Base-by-base conservation (phyloP, 441 rosid species). In the Pelargonium myrrhifolium region DNA sequence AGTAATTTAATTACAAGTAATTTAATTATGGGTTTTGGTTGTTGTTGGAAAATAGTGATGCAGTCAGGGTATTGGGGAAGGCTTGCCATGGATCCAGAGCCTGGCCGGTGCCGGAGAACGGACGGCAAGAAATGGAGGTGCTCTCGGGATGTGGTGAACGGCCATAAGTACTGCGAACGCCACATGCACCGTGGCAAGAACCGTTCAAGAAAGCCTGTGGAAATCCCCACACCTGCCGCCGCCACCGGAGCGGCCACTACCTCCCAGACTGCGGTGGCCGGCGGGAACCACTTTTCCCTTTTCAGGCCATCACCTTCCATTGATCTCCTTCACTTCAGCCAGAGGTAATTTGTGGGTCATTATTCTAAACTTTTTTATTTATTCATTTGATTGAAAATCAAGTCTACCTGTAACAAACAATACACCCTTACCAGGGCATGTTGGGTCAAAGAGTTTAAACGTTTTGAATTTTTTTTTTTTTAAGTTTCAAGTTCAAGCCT, bases 141-240 rank as follows among this genome's bases (percentile, higher is more conserved):
- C 78, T 89, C 98, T 9, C 88, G 96, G 70, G 97, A 91, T 64
- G 96, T 88, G 71, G 93, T 89, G 70, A 80, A 75, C 2, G 96
- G 96, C 40, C 89, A 91, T 75, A 94, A 94, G 81, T 94, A 89
- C 79, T 94, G 99, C 76, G 94, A 94, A 17, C 58, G 58, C 21
- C 99, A 94, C 84, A 94, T 92, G 98, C 99, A 94, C 17, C 87
- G 99, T 80, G 98, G 99, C 82, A 92, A 90, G 73, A 89, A 87
- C 82, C 98, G 99, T 88, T 87, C 99, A 89, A 92, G 98, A 90
- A 94, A 94, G 95, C 96, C 92, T 84, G 94, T 90, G 94, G 97
- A 90, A 89, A 72, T 71, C 53, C 58, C 17, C 56, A 74, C 73
- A 42, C 71, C 71, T 64, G 72, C 71, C 68, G 7, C 51, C 66